These are phyloP conservation scores for Neotropicomus parvogracilis DNA, from an alignment of 1,284 basidiomycete species.

Conservation along the genomic window DNA sequence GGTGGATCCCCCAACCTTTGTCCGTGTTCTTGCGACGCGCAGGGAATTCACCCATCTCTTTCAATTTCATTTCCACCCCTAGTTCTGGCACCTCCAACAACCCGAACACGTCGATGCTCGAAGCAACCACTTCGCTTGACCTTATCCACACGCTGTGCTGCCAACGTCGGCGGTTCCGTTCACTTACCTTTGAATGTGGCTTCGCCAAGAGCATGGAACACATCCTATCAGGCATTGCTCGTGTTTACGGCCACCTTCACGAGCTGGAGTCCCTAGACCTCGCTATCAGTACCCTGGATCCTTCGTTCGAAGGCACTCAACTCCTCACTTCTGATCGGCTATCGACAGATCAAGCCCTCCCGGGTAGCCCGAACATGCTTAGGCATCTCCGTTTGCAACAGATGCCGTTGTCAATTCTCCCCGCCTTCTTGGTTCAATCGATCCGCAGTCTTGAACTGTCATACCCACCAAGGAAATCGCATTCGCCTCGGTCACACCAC, in stretches of 20 bases:
- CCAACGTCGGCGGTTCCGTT: conserved; percentile 32
- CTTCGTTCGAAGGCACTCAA: conserved; percentile 25
- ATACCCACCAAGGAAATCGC: conserved; percentile 33
- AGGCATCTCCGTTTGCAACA: conserved; percentile 39
- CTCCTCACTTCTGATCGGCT: conserved; percentile 26
- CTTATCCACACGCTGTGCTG: conserved; percentile 24
- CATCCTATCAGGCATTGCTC: conserved; percentile 20
- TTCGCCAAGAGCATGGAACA: conserved; percentile 29
- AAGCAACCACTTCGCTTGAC: conserved; percentile 17
- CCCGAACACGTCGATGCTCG: conserved; percentile 7
- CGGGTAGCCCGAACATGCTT: conserved; percentile 21
- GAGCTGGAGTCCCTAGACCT: conserved; percentile 35
- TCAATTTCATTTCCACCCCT: conserved; percentile 31
- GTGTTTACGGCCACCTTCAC: conserved; percentile 27
- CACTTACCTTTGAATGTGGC: conserved; percentile 36
- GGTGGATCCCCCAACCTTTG: conserved; percentile 27
- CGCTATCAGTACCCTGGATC: conserved; percentile 28
- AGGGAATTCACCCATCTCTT: conserved; percentile 33
- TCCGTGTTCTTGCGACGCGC: conserved; percentile 38
- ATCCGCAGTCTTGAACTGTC: conserved; percentile 40
- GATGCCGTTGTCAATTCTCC: conserved; percentile 39
- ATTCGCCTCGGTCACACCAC: conserved; percentile 19
- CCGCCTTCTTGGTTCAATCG: conserved; percentile 35
- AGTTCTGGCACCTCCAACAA: conserved; percentile 7
- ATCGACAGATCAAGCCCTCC: conserved; percentile 9